Base-by-base conservation (phyloP, 163 green algal genomes). In the Chlamydomonas reinhardtii region DNA sequence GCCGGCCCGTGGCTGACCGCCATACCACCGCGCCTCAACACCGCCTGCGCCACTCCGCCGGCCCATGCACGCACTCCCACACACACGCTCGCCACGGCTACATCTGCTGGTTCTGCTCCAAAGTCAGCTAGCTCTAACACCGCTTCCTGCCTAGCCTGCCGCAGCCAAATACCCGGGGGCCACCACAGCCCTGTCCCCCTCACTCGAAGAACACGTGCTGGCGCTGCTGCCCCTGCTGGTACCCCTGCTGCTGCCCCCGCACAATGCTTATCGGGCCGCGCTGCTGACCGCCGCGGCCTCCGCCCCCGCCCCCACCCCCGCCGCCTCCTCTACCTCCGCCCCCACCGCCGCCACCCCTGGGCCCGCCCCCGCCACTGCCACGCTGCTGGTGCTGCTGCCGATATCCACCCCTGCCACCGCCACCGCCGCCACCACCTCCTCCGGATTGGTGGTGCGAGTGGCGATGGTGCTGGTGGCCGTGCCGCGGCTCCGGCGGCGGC, bases 141-240 rank as follows among this genome's bases (percentile, higher is more conserved):
- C n/a, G n/a, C n/a, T n/a, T n/a, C n/a, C n/a, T n/a, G n/a, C n/a
- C n/a, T n/a, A n/a, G n/a, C n/a, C n/a, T n/a, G n/a, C n/a, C n/a
- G n/a, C n/a, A n/a, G n/a, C n/a, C n/a, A n/a, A n/a, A n/a, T 48
- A 14, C 39, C 39, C 39, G 8, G 39, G 39, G 8, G 5, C 39
- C 39, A 48, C 39, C 39, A 48, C 39, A 48, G 39, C 39, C 39
- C 64, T 2, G 29, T 5, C 1, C 2, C 1, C 66, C 66, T 77
- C 52, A 85, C 32, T 85, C 79, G 27, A 72, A 85, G 68, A 78
- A 85, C 48, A 77, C 79, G 32, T 85, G 79, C 19, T 52, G 62
- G 2, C 79, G 68, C 79, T 77, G 66, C 27, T 11, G 17, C n/a
- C 61, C 9, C n/a, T 77, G 48, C 65, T 35, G 14, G 27, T 43